These are phyloP conservation scores for Rhizophagus clarus DNA, from an alignment of 192 early-diverging fungal genomes.

Conservation along the genomic window DNA sequence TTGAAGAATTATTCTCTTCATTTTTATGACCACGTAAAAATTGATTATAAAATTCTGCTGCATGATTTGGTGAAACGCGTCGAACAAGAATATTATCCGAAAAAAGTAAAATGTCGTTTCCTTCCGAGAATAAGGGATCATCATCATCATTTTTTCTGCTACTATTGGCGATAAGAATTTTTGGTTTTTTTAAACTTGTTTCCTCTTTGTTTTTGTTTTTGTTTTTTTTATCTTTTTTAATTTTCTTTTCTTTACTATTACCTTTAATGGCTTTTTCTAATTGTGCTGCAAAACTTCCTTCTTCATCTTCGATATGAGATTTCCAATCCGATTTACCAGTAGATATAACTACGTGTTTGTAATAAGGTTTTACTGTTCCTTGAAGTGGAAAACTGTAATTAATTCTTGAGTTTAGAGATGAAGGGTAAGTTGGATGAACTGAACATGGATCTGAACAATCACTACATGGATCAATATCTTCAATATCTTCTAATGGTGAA, in stretches of 20 bases:
- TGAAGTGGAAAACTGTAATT: constrained; percentile 45
- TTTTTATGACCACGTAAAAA: constrained; percentile 30
- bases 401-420: constrained; percentile 46
- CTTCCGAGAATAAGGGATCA: constrained; percentile 8
- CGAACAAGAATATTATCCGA: constrained; percentile 59
- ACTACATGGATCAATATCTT: constrained; percentile 43
- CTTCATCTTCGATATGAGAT: constrained; percentile 52
- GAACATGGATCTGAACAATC: constrained; percentile 49
- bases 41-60: constrained; percentile 46
- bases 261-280: constrained; percentile 39
- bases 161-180: constrained; percentile 56
- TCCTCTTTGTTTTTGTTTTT: not conserved
- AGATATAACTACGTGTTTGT: constrained; percentile 58
- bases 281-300: constrained; percentile 44
- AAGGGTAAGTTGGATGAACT: constrained; percentile 49
- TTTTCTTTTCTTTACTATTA: not conserved
- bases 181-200: constrained; percentile 26
- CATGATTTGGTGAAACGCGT: constrained; percentile 48
- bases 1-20: not conserved
- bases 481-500: not conserved
- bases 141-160: constrained; percentile 16
- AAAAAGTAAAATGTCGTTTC: constrained; percentile 43
- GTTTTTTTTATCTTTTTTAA: not conserved
- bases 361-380: constrained; percentile 54
- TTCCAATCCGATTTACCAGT: constrained; percentile 56